A percentile compares a stretch with the other conserved stretches of the same genome.
Conservation (phyloP, 2,329 filamentous ascomycete species). For the Aspergillus brasiliensis region DNA sequence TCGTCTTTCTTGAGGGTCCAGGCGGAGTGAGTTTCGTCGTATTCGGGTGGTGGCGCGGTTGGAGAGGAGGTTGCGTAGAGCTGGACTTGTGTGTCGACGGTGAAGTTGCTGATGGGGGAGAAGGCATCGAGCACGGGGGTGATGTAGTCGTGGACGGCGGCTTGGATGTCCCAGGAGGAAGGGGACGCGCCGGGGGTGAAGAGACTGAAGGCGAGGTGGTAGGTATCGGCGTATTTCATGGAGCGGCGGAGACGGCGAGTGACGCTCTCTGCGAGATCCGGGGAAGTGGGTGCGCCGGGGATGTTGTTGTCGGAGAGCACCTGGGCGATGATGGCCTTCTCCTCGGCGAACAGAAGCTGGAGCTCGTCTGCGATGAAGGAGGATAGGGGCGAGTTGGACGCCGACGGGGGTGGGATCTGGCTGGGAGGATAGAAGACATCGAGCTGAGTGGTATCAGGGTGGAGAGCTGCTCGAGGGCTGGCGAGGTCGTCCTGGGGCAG, state of each 20-base stretch:
- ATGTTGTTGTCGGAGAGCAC: slow-evolving; percentile 60
- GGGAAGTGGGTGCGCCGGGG: slow-evolving; percentile 33
- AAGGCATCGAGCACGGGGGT: slow-evolving; percentile 78
- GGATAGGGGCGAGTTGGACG: slow-evolving; percentile 72
- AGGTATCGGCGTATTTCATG: slow-evolving; percentile 88
- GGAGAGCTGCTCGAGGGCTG: slow-evolving; percentile 63
- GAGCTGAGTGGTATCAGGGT: slow-evolving; percentile 69
- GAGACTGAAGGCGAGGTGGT: slow-evolving; percentile 93
- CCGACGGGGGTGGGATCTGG: slow-evolving; percentile 66
- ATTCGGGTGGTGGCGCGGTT: slow-evolving; percentile 60
- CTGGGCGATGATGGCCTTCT: slow-evolving; percentile 81
- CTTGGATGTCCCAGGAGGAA: slow-evolving; percentile 88
- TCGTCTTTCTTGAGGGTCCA: slow-evolving; percentile 79
- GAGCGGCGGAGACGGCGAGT: slow-evolving; percentile 74
- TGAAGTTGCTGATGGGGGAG: slow-evolving; percentile 86
- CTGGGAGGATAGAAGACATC: slow-evolving; percentile 76
- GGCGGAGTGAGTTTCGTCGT: slow-evolving; percentile 56
- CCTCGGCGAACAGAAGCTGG: slow-evolving; percentile 77
- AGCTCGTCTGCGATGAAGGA: slow-evolving; percentile 78
- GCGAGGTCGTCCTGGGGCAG: slow-evolving; percentile 53
- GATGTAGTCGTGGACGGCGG: slow-evolving; percentile 78
- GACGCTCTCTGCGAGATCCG: slow-evolving; percentile 59
- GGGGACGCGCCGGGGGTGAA: slow-evolving; percentile 79
- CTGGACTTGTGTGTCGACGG: slow-evolving; percentile 93
- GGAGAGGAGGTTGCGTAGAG: slow-evolving; percentile 75